Percentiles rank a stretch among this genome's conserved stretches.
Evolutionary conservation across 768 basidiomycete genomes (phyloP).

Genomic region (Russula foetens): DNA sequence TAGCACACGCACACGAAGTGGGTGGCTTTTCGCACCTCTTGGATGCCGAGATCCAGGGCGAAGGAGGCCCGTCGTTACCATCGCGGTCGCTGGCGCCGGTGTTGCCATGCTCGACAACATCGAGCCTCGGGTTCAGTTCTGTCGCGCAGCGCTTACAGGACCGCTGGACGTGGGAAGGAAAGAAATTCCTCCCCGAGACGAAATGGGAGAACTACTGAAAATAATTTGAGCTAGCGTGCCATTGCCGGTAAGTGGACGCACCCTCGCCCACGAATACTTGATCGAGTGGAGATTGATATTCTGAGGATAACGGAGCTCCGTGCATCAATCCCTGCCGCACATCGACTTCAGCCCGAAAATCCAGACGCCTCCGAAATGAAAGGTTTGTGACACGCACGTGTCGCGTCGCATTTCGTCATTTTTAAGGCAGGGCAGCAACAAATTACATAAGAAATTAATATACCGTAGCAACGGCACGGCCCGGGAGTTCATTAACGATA

Average conservation of each 20-base stretch:
- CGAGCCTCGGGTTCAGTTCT: constrained; percentile 56
- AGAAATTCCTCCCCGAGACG: constrained; percentile 77
- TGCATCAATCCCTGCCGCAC: too few relatives aligned
- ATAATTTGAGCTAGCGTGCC: constrained; percentile 70
- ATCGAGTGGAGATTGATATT: constrained; percentile 78
- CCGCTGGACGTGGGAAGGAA: constrained; percentile 72
- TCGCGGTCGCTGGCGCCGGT: constrained; percentile 95
- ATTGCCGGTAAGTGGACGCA: constrained; percentile 58
- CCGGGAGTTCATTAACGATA: too few relatives aligned
- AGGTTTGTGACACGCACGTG: too few relatives aligned
- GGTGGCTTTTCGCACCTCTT: constrained; percentile 87
- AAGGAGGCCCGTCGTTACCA: constrained; percentile 90
- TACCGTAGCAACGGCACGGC: too few relatives aligned
- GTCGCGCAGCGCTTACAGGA: constrained; percentile 67
- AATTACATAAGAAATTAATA: too few relatives aligned
- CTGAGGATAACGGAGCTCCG: constrained; percentile 28
- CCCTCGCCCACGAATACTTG: background rate
- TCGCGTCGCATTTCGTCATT: too few relatives aligned
- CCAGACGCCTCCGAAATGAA: too few relatives aligned
- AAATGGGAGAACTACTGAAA: constrained; percentile 95
- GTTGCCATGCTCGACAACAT: constrained; percentile 96
- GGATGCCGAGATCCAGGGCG: constrained; percentile 87
- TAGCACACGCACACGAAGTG: constrained; percentile 76
- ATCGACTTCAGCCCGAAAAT: too few relatives aligned
- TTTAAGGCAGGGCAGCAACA: too few relatives aligned